Conservation (phyloP, 73 alveolate genomes). For the Paramecium pentaurelia region DNA sequence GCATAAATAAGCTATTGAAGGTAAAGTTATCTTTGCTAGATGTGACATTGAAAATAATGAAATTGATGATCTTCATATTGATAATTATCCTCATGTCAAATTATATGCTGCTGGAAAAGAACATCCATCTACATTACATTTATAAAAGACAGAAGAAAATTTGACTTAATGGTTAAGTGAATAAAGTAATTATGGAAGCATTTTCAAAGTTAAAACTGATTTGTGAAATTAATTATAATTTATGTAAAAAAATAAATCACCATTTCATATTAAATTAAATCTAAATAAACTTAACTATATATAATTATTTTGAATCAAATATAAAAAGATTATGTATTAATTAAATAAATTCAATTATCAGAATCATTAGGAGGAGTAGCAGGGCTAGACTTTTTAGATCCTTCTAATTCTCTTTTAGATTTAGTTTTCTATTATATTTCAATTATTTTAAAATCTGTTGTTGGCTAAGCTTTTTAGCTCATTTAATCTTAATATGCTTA, state of each 20-base stretch:
- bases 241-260: background rate
- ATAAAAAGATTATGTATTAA: background rate
- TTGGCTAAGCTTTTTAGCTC: background rate
- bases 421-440: background rate
- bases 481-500: background rate
- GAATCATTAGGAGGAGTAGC: slow-evolving; percentile 50
- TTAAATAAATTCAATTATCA: slow-evolving; percentile 21
- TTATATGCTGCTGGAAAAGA: slow-evolving; percentile 39
- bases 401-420: background rate
- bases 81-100: slow-evolving; percentile 31
- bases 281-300: too few species aligned
- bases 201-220: slow-evolving; percentile 15
- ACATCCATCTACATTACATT: background rate
- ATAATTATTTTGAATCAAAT: background rate
- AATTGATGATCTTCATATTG: slow-evolving; percentile 12
- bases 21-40: slow-evolving; percentile 29
- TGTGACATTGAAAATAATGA: slow-evolving; percentile 37
- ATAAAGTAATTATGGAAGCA: background rate
- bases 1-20: slow-evolving; percentile 10
- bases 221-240: background rate
- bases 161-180: slow-evolving; percentile 34
- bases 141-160: background rate
- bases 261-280: background rate
- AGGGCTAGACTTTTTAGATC: slow-evolving; percentile 6
- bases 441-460: background rate